Base-by-base conservation (phyloP, 116 monocot genomes). In the Dioscorea cayenensis region DNA sequence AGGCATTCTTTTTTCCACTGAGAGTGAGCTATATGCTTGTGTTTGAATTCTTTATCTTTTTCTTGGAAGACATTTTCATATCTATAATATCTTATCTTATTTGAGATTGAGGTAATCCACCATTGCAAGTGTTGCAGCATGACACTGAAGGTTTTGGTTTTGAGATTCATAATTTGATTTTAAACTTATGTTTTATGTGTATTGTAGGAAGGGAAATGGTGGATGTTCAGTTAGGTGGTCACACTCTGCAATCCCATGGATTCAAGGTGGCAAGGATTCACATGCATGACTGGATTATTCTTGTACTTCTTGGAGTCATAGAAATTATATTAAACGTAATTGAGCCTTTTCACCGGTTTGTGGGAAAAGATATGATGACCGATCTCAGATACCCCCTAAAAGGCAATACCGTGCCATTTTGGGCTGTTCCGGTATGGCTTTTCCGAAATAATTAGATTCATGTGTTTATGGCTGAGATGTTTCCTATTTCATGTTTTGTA, bases 231-330 rank as follows among this genome's bases (percentile, higher is more conserved):
- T 72, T 91, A 28, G 84, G 87, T 19, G 50, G 66, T 63, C 85
- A 87, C 64, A 87, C 87, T 49, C 17, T 87, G 61, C 77, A 70
- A 81, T 82, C 84, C 20, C 91, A 91, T 87, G 91, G 91, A 76
- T 16, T 78, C 38, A 80, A 50, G 71, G 70, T 91, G 52, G 84
- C 83, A 66, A 84, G 78, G 66, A 71, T 80, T 37, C 87, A 91
- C 72, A 82, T 87, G 80, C 87, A 87, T 77, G 91, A 91, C 72
- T 91, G 91, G 91, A 69, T 91, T 55, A 87, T 91, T 32, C 75
- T 91, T 51, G 5, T 87, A 20, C 77, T 88, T 21, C 85, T 92
- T 66, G 79, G 60, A 6, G 69, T 72, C 1, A 28, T 86, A 11
- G 84, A 79, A 13, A 65, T 76, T 23, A 49, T 78, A 68, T 69